Conservation (phyloP, 78 protist genomes). For the Guillardia theta region DNA sequence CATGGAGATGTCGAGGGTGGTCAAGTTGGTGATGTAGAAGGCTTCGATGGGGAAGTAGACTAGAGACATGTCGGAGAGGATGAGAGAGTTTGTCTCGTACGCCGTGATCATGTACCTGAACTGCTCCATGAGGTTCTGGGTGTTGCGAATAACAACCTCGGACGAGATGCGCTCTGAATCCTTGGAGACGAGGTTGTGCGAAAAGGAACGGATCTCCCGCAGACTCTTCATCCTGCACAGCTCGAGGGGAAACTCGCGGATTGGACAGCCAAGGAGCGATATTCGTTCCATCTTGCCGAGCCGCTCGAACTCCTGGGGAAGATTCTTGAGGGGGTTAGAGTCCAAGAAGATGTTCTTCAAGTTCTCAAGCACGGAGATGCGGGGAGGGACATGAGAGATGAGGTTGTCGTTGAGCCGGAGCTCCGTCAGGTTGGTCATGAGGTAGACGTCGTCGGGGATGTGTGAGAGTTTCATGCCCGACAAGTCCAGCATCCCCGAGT, state of each 20-base stretch:
- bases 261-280: not conserved
- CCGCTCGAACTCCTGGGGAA: not conserved
- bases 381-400: not conserved
- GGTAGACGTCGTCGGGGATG: not conserved
- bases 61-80: not conserved
- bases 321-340: not conserved
- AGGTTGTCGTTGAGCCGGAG: not conserved
- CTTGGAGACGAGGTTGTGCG: not conserved
- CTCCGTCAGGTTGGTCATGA: not conserved
- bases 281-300: not conserved
- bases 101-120: constrained; percentile 15
- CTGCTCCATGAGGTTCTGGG: not conserved
- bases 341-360: not conserved
- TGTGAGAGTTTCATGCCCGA: not conserved
- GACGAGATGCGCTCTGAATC: not conserved
- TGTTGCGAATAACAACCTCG: not conserved
- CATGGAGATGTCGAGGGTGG: not conserved
- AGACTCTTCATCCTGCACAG: constrained; percentile 2
- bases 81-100: not conserved
- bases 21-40: not conserved
- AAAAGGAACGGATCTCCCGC: not conserved
- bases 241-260: not conserved
- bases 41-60: not conserved
- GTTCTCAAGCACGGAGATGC: not conserved
- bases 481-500: not conserved